A percentile compares a stretch with the other conserved stretches of the same genome.
Evolutionary conservation across 2,329 filamentous ascomycete species (phyloP).

Genomic region (Plectosphaerella cucumerina): DNA sequence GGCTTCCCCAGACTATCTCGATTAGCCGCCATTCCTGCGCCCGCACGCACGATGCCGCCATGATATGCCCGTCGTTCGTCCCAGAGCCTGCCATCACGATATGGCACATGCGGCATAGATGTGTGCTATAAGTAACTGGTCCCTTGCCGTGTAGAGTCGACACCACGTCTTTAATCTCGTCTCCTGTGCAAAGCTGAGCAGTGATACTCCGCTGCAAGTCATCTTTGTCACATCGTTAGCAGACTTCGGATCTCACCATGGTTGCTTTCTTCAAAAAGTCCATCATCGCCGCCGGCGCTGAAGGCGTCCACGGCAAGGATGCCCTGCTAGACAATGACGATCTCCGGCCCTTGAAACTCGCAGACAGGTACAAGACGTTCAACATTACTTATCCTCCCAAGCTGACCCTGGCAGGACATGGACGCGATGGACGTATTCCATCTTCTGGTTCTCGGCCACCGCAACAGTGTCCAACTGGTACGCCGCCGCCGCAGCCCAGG

Average conservation of each 20-base stretch:
- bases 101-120: no score
- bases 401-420: conserved; percentile 23
- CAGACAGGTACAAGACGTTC: conserved; percentile 17
- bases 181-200: no score
- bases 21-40: no score
- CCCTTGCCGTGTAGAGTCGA: no score
- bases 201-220: no score
- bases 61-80: no score
- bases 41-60: no score
- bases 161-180: neutral
- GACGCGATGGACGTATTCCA: conserved; percentile 32
- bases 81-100: no score
- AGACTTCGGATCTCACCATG: conserved; percentile 4
- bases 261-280: conserved; percentile 5
- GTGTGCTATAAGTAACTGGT: no score
- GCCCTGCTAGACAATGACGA: conserved; percentile 34
- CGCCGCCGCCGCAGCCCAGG: conserved; percentile 30
- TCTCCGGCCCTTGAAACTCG: conserved; percentile 30
- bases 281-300: conserved; percentile 7
- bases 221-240: no score
- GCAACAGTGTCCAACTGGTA: conserved; percentile 34
- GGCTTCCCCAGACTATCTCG: neutral
- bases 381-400: no score
- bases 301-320: conserved; percentile 17
- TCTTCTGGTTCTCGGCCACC: conserved; percentile 37